A percentile compares a stretch with the other conserved stretches of the same genome.
phyloP scores from a whole-genome alignment of 371 early-diverging fungal species.

The Amoeboaphelidium protococcarum region DNA sequence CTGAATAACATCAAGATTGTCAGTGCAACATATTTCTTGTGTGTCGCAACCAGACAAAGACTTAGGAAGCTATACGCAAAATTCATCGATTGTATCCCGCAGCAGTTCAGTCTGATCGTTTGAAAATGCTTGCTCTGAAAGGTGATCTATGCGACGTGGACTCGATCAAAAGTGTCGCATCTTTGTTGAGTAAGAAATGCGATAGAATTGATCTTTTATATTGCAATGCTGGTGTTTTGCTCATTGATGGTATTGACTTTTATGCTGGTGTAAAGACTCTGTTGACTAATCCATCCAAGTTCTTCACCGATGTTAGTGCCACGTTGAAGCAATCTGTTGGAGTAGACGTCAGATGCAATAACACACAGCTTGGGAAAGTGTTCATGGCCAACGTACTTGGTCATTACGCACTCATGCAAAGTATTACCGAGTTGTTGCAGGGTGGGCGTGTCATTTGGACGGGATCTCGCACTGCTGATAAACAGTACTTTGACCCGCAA shows the following conservation, averaged over 20 bases:
- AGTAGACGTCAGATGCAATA: constrained; percentile 21
- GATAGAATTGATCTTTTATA: constrained; percentile 29
- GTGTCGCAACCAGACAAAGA: too few relatives aligned
- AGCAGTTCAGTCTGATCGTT: too few relatives aligned
- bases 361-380: constrained; percentile 39
- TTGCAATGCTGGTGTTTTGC: constrained; percentile 56
- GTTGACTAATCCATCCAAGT: constrained; percentile 22
- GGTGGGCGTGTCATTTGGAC: constrained; percentile 56
- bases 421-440: not conserved
- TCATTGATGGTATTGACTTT: constrained; percentile 23
- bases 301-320: constrained; percentile 31
- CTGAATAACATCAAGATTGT: too few relatives aligned
- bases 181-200: too few relatives aligned
- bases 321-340: constrained; percentile 30
- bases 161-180: too few relatives aligned
- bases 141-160: too few relatives aligned
- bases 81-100: too few relatives aligned
- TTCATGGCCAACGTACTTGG: constrained; percentile 68
- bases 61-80: too few relatives aligned
- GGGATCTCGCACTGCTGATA: constrained; percentile 32
- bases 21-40: too few relatives aligned
- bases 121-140: too few relatives aligned
- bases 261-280: constrained; percentile 15
- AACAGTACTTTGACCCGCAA: constrained; percentile 15
- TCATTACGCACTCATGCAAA: constrained; percentile 43